Percentiles rank a stretch among this genome's conserved stretches.
Conservation (phyloP, 2,329 filamentous ascomycete species). For the Parafenestella ontariensis region DNA sequence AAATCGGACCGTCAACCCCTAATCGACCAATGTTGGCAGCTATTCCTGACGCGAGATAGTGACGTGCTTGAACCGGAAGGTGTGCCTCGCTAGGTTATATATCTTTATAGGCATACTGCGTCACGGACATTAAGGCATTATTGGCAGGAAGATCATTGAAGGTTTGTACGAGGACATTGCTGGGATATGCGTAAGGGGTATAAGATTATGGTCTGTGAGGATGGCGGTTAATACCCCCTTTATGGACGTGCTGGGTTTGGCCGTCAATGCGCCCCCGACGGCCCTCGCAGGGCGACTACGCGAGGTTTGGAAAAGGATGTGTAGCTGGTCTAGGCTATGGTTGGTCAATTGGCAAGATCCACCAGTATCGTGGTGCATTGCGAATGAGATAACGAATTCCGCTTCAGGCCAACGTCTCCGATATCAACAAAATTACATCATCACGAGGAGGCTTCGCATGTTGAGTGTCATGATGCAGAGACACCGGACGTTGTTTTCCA, state of each 20-base stretch:
- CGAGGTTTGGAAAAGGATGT: conserved; percentile 10
- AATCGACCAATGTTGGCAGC: conserved; percentile 3
- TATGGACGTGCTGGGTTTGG: conserved; percentile 10
- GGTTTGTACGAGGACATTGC: conserved; percentile 7
- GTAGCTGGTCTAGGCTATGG: conserved; percentile 6
- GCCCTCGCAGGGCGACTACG: conserved; percentile 5
- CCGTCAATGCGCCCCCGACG: conserved; percentile 7
- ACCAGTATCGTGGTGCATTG: conserved; percentile 1
- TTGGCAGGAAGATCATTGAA: conserved; percentile 1
- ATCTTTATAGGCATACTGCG: background rate
- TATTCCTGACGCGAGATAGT: conserved; percentile 1
- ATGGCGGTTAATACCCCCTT: conserved; percentile 8
- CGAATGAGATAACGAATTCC: background rate
- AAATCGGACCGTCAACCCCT: conserved; percentile 18
- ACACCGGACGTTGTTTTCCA: conserved; percentile 34
- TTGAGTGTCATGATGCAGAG: background rate
- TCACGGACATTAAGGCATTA: conserved; percentile 5
- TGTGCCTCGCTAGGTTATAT: conserved; percentile 3
- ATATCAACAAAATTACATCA: background rate
- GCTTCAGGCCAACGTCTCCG: background rate
- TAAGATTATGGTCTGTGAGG: conserved; percentile 3
- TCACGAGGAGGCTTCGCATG: background rate
- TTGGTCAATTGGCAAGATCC: conserved; percentile 9
- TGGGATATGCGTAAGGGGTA: conserved; percentile 7
- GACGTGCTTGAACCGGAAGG: conserved; percentile 12